Conservation (phyloP, 257 asterid genomes). For the Linderniella brevidens region DNA sequence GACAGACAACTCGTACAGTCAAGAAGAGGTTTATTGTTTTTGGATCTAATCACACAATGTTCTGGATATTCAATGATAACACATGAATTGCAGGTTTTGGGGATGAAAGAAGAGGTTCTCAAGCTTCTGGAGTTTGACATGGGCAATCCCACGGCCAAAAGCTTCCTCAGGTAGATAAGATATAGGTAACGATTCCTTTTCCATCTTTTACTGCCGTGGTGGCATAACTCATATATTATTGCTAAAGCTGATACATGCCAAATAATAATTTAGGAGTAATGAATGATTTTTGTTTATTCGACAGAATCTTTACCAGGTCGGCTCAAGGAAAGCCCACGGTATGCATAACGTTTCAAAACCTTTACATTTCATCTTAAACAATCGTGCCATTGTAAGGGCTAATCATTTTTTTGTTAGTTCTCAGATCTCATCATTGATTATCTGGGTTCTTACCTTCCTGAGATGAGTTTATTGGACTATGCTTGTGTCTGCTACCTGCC, state of each 20-base stretch:
- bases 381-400: background rate
- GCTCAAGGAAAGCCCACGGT: too few relatives aligned
- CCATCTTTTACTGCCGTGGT: too few relatives aligned
- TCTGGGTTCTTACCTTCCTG: slow-evolving; percentile 55
- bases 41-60: too few relatives aligned
- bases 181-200: background rate
- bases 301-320: too few relatives aligned
- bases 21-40: slow-evolving; percentile 57
- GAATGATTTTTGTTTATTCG: too few relatives aligned
- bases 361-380: background rate
- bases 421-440: slow-evolving; percentile 32
- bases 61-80: background rate
- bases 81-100: slow-evolving; percentile 25
- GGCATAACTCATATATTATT: too few relatives aligned
- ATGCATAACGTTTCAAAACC: too few relatives aligned
- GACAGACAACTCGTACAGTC: slow-evolving; percentile 70
- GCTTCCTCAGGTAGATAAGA: slow-evolving; percentile 52
- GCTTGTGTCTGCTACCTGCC: slow-evolving; percentile 51
- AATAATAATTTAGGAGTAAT: too few relatives aligned
- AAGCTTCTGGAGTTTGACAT: slow-evolving; percentile 43
- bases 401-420: slow-evolving; percentile 28
- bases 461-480: slow-evolving; percentile 63
- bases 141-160: slow-evolving; percentile 56
- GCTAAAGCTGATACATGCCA: too few relatives aligned
- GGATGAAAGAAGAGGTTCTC: slow-evolving; percentile 56